Evolutionary conservation across 495 filamentous ascomycete genomes (phyloP).

Genomic region (Massariosphaeria phaeospora): DNA sequence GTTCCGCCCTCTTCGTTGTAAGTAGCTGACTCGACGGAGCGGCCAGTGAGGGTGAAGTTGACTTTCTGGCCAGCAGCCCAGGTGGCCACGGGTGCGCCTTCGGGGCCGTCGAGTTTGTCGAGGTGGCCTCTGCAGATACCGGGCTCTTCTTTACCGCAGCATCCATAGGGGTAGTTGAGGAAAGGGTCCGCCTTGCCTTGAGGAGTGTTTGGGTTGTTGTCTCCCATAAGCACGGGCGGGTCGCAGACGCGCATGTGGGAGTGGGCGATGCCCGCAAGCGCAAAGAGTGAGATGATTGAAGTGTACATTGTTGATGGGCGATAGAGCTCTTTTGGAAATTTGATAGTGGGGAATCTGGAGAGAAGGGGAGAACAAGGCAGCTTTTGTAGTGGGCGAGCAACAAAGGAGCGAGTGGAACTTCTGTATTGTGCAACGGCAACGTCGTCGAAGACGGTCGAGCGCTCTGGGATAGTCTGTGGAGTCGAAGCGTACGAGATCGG

Average conservation of each 20-base stretch:
- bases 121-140: slow-evolving; percentile 38
- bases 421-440: slow-evolving; percentile 5
- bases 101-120: slow-evolving; percentile 35
- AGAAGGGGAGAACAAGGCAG: background rate
- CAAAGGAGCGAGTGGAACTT: slow-evolving; percentile 4
- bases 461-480: background rate
- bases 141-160: slow-evolving; percentile 33
- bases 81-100: slow-evolving; percentile 35
- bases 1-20: slow-evolving; percentile 25
- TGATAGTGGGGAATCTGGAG: background rate
- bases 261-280: background rate
- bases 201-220: slow-evolving; percentile 39
- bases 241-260: slow-evolving; percentile 38
- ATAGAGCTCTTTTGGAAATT: background rate
- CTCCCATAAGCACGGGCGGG: slow-evolving; percentile 36
- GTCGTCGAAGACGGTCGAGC: background rate
- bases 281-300: slow-evolving; percentile 3
- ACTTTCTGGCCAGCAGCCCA: slow-evolving; percentile 37
- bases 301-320: slow-evolving; percentile 10
- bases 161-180: slow-evolving; percentile 39
- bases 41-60: slow-evolving; percentile 26
- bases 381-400: background rate
- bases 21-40: background rate
- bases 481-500: background rate
- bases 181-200: slow-evolving; percentile 31